Base-by-base conservation (phyloP, 202 grass and related monocot species). In the Digitaria exilis region DNA sequence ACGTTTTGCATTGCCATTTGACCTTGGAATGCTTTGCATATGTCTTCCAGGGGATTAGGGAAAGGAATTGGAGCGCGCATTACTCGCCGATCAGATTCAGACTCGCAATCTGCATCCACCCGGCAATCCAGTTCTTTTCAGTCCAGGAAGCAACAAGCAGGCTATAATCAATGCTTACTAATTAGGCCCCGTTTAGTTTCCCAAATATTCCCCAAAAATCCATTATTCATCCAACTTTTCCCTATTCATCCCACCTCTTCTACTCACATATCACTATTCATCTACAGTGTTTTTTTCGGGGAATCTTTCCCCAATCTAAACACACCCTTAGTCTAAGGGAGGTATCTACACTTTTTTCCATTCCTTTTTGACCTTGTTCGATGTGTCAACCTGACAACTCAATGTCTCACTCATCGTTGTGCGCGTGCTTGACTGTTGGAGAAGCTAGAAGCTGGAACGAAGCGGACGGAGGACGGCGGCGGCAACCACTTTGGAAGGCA, bases 401-500 rank as follows among this genome's bases (percentile, higher is more conserved):
- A n/a, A n/a, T 24, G 41, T 41, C n/a, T 54, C 65, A n/a, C 24
- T 19, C 74, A 49, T 69, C 74, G 50, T 48, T 34, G 28, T 41
- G 60, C 85, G 28, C 60, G 6, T 61, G 31, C 8, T 31, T 69
- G 79, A 31, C 42, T 49, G 13, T 60, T 45, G 75, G 41, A 61
- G 4, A 14, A 30, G 37, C 35, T 37, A 17, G 22, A 46, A 70
- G 52, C 34, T 26, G 39, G 42, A 70, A 70, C 37, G 37, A 39
- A 39, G 37, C 37, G 37, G 7, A 34, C 63, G 19, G 63, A 19
- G 21, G 48, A n/a, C 56, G 56, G 56, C 71, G 61, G 77, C 78
- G 6, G 37, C 37, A 39, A 44, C 54, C 52, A 72, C 80, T 82
- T 44, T 57, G 64, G 49, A 56, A 80, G 48, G 77, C 48, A 80